Evolutionary conservation across 2,329 filamentous ascomycete species (phyloP), one percentile per base, ranked within the genome.

Genomic region (Nigrospora sphaerica): DNA sequence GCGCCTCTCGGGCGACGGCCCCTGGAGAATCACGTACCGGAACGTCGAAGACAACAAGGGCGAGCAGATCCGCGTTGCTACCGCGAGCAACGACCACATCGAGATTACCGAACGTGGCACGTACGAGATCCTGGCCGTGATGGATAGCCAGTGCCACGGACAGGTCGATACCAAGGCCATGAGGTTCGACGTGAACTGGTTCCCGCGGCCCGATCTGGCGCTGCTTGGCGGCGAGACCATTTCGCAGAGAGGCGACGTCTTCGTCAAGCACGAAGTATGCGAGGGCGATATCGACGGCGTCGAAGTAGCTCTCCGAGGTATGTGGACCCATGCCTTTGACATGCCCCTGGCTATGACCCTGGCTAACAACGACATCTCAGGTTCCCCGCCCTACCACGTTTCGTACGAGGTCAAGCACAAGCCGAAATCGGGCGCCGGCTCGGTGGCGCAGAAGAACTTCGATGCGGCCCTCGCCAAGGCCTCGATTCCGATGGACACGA

Each of bases 261-360:
- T 84, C 60, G 62, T 83, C 55, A 95, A 95, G 65, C 78, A 83
- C 37, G 84, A 91, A 50, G 85, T 98, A 31, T 98, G 93, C 60
- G 91, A 98, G 69, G 92, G 92, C 31, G 92, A 97, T 51, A 86
- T 95, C 58, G 92, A 96, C 63, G 82, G 83, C 4, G 83, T 96
- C 46, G 90, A 96, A 58, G 72, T 98, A 45, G 77, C 78, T 38
- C 77, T 98, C 51, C 79, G 79, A 62, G 92, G 89, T 80, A 78
- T 68, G 75, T 61, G 37, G 35, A 42, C 17, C 32, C 6, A 39
- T 45, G 23, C 13, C n/a, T 32, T n/a, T n/a, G n/a, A 7, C 32
- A 17, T n/a, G 34, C 33, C 6, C 28, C 28, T 10, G 2, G 23
- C 12, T 9, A 9, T 18, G 9, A 18, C 31, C 38, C 31, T n/a